Conservation (phyloP, 306 rosid species). For the Ceratonia siliqua region DNA sequence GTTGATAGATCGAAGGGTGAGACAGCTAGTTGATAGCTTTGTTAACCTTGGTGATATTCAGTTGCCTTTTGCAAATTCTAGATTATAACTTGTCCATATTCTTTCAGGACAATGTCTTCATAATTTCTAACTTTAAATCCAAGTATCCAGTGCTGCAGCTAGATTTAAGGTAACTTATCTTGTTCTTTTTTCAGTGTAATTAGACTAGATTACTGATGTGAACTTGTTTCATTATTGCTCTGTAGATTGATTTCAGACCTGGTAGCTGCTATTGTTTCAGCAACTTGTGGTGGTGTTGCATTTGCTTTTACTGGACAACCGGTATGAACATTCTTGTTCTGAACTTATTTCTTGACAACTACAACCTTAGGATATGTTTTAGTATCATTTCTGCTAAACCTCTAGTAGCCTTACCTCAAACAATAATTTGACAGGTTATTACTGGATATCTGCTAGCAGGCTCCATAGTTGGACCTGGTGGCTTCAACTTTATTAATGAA, state of each 20-base stretch:
- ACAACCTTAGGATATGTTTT: too few species aligned
- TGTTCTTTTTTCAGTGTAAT: neutral
- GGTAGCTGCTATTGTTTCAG: conserved; percentile 95
- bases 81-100: too few species aligned
- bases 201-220: too few species aligned
- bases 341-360: too few species aligned
- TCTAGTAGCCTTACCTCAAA: too few species aligned
- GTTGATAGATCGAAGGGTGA: conserved; percentile 86
- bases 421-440: conserved; percentile 75
- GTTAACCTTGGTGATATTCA: too few species aligned
- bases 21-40: too few species aligned
- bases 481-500: conserved; percentile 91
- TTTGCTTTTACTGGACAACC: conserved; percentile 99
- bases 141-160: conserved; percentile 92
- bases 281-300: conserved; percentile 97
- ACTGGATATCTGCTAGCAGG: conserved; percentile 94
- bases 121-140: conserved; percentile 86
- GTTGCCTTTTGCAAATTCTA: too few species aligned
- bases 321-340: conserved; percentile 67
- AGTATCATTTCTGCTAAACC: too few species aligned
- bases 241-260: conserved; percentile 95
- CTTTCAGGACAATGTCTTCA: conserved; percentile 95
- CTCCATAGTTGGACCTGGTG: conserved; percentile 92
- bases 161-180: conserved; percentile 67
- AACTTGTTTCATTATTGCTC: too few species aligned